phyloP scores from a whole-genome alignment of 2,329 filamentous ascomycete genomes.

The Paecilomyces fulvus region DNA sequence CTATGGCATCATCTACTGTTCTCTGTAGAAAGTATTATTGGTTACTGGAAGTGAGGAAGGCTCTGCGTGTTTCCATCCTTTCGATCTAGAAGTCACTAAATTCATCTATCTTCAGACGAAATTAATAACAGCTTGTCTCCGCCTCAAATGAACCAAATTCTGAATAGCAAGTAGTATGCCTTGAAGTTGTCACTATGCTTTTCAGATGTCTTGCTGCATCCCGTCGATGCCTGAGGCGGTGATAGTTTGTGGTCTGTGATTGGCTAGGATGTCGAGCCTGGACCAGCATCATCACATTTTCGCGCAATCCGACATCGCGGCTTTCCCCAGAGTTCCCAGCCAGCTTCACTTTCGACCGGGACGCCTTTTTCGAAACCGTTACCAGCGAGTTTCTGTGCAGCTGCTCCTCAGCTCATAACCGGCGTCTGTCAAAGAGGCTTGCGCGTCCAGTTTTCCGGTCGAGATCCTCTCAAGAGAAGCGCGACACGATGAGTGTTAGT shows the following conservation, averaged over 20 bases:
- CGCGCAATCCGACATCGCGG: slow-evolving; percentile 14
- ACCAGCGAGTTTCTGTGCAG: slow-evolving; percentile 1
- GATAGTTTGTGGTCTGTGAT: slow-evolving; percentile 10
- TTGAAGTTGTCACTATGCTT: background rate
- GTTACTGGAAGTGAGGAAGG: background rate
- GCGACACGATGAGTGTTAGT: slow-evolving; percentile 26
- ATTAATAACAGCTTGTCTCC: background rate
- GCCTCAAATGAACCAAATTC: background rate
- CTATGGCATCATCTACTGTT: background rate
- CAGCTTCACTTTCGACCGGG: slow-evolving; percentile 5
- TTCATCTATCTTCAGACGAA: background rate
- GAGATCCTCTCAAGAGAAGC: background rate
- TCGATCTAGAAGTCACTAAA: background rate
- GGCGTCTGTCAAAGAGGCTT: background rate
- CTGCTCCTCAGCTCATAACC: background rate
- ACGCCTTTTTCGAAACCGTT: slow-evolving; percentile 3
- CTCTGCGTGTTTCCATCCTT: background rate
- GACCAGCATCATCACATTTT: slow-evolving; percentile 27
- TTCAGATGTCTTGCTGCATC: background rate
- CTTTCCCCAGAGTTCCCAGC: slow-evolving; percentile 8
- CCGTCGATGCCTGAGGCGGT: slow-evolving; percentile 18
- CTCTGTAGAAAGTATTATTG: background rate
- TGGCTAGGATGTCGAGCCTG: slow-evolving; percentile 9
- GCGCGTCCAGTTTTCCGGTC: background rate
- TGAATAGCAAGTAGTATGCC: background rate